Base-by-base conservation (phyloP, 495 filamentous ascomycete genomes). In the Entonaema liquescens region DNA sequence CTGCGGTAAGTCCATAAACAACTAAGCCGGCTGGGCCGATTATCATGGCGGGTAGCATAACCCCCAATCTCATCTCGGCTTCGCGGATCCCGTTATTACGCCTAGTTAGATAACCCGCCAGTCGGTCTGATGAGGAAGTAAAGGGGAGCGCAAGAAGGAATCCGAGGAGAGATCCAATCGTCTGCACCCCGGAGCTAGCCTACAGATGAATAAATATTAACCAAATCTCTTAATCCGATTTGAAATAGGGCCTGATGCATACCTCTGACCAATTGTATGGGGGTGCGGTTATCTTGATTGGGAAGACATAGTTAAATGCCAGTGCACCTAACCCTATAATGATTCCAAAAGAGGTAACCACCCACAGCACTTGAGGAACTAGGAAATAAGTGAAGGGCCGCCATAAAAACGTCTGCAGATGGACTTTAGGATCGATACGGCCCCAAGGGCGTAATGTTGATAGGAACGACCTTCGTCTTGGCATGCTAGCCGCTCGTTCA, bases 61-160 rank as follows among this genome's bases (percentile, higher is more conserved):
- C 83, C 5, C 85, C 85, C 28, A 91, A 76, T 21, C 89, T 80
- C 90, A 92, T 91, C 74, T 92, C 89, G 0, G 89, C 88, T 77
- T 92, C 89, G 55, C 89, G 85, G 72, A 91, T 88, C 12, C 89
- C 89, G 19, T 78, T 63, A 70, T 92, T 91, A 59, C 80, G 79
- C 19, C 76, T 78, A 1, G 90, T 91, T 3, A 84, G 79, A 31
- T 80, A 78, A 65, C 86, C 89, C 11, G 86, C 85, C 17, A 91
- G 79, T 74, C 82, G 86, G 72, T 91, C 89, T 21, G 82, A 85
- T 2, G 89, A 78, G 0, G 87, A 74, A 2, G 72, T 71, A 28
- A 83, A 79, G 0, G 81, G 81, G 21, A 84, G 74, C 36, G 87
- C 86, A 55, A 81, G 78, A 55, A 83, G 80, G 17, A 84, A 89